These are phyloP conservation scores for Corrigiola litoralis DNA, from an alignment of 179 eudicot genomes.

Conservation along the genomic window DNA sequence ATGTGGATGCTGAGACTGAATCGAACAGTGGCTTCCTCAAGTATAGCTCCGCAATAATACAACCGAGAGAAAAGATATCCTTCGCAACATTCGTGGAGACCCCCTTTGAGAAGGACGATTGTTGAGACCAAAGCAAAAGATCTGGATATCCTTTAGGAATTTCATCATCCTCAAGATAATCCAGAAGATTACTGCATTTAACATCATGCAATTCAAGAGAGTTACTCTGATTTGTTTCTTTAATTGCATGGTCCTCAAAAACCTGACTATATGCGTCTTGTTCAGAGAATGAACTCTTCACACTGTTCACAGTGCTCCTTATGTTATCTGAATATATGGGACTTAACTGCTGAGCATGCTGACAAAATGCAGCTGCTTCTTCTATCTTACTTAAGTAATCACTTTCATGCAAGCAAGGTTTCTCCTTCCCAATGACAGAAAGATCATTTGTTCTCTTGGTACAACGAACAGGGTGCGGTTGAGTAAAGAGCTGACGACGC, in stretches of 20 bases:
- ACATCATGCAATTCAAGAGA: slow-evolving; percentile 23
- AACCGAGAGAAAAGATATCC: slow-evolving; percentile 85
- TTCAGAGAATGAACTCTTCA: slow-evolving; percentile 20
- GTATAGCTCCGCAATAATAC: slow-evolving; percentile 86
- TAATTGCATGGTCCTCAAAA: slow-evolving; percentile 12
- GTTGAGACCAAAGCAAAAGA: slow-evolving; percentile 65
- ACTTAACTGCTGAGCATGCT: slow-evolving; percentile 65
- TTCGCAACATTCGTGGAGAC: slow-evolving; percentile 41
- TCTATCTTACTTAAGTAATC: slow-evolving; percentile 50
- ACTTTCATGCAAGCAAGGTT: slow-evolving; percentile 28
- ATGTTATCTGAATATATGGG: slow-evolving; percentile 47
- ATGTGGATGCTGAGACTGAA: slow-evolving; percentile 48
- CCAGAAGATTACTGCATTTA: slow-evolving; percentile 51
- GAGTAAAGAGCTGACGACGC: slow-evolving; percentile 80
- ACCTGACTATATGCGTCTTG: slow-evolving; percentile 27
- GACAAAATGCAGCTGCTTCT: slow-evolving; percentile 68
- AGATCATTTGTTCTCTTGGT: slow-evolving; percentile 17
- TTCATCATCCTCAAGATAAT: slow-evolving; percentile 65
- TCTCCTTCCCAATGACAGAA: slow-evolving; percentile 15
- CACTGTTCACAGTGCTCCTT: slow-evolving; percentile 16
- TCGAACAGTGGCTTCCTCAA: slow-evolving; percentile 78
- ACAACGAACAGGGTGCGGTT: slow-evolving; percentile 77
- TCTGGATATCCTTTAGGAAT: slow-evolving; percentile 62
- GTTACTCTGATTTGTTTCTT: slow-evolving; percentile 16
- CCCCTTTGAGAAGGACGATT: slow-evolving; percentile 28